phyloP scores from a whole-genome alignment of 208 protist genomes.

The Leishmania mexicana region DNA sequence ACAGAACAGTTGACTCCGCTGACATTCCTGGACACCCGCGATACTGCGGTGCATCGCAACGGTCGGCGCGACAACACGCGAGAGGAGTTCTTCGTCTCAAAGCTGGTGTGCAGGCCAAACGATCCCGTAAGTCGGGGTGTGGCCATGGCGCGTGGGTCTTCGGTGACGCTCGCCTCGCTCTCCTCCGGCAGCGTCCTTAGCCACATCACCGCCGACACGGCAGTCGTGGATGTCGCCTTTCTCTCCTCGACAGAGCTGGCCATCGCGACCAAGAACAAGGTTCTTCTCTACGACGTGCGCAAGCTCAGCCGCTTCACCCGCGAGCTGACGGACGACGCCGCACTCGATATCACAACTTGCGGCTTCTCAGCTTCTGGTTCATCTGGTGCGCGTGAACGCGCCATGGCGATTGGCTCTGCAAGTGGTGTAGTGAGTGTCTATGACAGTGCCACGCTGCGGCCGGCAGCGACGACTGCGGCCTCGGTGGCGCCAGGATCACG shows the following conservation, averaged over 20 bases:
- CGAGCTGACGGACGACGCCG: conserved; percentile 62
- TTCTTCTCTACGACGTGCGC: conserved; percentile 83
- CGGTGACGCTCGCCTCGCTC: conserved; percentile 68
- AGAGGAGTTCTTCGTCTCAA: conserved; percentile 62
- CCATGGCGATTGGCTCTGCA: conserved; percentile 64
- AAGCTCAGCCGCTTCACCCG: conserved; percentile 63
- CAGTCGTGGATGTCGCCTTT: conserved; percentile 62
- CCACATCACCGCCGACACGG: conserved; percentile 48
- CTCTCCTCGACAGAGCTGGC: conserved; percentile 55
- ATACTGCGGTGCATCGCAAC: conserved; percentile 66
- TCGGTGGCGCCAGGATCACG: not conserved
- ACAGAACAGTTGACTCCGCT: conserved; percentile 70
- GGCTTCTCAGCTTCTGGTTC: conserved; percentile 21
- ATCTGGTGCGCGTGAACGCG: not conserved
- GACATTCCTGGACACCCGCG: conserved; percentile 70
- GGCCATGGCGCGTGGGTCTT: conserved; percentile 57
- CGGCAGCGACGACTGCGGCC: not conserved
- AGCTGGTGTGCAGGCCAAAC: conserved; percentile 30
- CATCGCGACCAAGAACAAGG: conserved; percentile 60
- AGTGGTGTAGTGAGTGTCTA: conserved; percentile 85
- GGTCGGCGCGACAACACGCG: conserved; percentile 64
- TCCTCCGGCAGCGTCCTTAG: conserved; percentile 65
- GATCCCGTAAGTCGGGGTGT: conserved; percentile 31
- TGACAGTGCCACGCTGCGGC: conserved; percentile 24
- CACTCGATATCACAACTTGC: conserved; percentile 66